A percentile compares a stretch with the other conserved stretches of the same genome.
phyloP scores from a whole-genome alignment of 2,329 filamentous ascomycete species.

The Talaromyces pinophilus region DNA sequence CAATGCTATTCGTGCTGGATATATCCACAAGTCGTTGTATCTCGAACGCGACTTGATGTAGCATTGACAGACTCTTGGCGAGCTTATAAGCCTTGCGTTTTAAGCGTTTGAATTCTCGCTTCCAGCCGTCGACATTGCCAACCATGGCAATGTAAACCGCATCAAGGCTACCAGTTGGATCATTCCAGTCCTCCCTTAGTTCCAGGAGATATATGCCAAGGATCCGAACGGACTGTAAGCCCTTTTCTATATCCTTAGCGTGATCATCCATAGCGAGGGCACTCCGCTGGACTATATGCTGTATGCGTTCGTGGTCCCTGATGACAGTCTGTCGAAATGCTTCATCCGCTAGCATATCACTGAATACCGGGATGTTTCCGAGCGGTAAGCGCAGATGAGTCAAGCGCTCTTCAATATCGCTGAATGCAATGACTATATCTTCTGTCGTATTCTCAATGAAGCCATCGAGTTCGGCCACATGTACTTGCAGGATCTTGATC shows the following conservation, averaged over 20 bases:
- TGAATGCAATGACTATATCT: slow-evolving; percentile 75
- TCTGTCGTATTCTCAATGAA: slow-evolving; percentile 85
- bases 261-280: slow-evolving; percentile 73
- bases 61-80: slow-evolving; percentile 67
- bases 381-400: slow-evolving; percentile 80
- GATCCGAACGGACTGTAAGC: slow-evolving; percentile 71
- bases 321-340: slow-evolving; percentile 80
- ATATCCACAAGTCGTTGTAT: slow-evolving; percentile 84
- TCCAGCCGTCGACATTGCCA: slow-evolving; percentile 89
- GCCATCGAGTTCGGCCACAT: slow-evolving; percentile 91
- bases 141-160: slow-evolving; percentile 88
- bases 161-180: slow-evolving; percentile 60
- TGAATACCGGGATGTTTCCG: slow-evolving; percentile 78
- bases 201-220: slow-evolving; percentile 73
- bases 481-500: slow-evolving; percentile 81
- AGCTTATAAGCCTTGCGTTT: slow-evolving; percentile 71
- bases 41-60: slow-evolving; percentile 76
- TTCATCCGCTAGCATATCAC: slow-evolving; percentile 82
- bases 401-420: slow-evolving; percentile 78
- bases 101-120: slow-evolving; percentile 73
- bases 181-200: slow-evolving; percentile 63
- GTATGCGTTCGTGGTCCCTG: slow-evolving; percentile 85
- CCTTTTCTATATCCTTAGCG: slow-evolving; percentile 75
- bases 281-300: slow-evolving; percentile 82
- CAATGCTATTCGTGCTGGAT: slow-evolving; percentile 70